phyloP scores from a whole-genome alignment of 164 flowering plant species.

The Echeveria elegans region DNA sequence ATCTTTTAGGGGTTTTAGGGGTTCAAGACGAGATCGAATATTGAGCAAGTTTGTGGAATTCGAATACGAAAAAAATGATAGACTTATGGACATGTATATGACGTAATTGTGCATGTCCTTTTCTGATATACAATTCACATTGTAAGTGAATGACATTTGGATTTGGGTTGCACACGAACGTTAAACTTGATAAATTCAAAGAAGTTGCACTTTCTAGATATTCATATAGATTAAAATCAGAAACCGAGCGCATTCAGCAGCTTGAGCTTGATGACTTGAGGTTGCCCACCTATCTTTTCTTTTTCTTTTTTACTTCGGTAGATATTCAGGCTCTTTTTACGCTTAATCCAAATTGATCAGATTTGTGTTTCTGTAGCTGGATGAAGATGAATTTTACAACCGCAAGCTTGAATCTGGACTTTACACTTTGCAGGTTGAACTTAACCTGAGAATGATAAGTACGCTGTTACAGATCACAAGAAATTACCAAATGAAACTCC shows the following conservation, averaged over 20 bases:
- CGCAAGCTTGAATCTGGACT: conserved; percentile 87
- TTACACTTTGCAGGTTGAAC: conserved; percentile 90
- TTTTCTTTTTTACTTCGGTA: neutral
- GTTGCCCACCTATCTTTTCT: conserved; percentile 18
- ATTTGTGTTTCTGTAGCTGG: conserved; percentile 46
- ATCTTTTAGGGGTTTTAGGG: conserved; percentile 72
- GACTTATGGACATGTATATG: conserved; percentile 90
- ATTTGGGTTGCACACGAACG: neutral
- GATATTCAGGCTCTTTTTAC: neutral
- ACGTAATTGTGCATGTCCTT: conserved; percentile 32
- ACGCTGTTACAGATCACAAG: too few species aligned
- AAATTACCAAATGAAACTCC: too few species aligned
- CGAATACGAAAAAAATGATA: conserved; percentile 91
- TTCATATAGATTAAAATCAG: conserved; percentile 77
- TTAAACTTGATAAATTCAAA: neutral
- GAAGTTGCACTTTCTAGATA: conserved; percentile 35
- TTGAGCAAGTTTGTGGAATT: conserved; percentile 87
- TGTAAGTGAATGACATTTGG: neutral
- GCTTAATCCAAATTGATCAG: neutral
- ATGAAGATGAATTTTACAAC: conserved; percentile 86
- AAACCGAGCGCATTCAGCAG: conserved; percentile 51
- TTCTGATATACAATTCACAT: too few species aligned
- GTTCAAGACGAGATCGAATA: conserved; percentile 88
- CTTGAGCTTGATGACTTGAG: conserved; percentile 89
- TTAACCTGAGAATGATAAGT: too few species aligned